Base-by-base conservation (phyloP, 441 rosid genomes). In the Croton setiger region DNA sequence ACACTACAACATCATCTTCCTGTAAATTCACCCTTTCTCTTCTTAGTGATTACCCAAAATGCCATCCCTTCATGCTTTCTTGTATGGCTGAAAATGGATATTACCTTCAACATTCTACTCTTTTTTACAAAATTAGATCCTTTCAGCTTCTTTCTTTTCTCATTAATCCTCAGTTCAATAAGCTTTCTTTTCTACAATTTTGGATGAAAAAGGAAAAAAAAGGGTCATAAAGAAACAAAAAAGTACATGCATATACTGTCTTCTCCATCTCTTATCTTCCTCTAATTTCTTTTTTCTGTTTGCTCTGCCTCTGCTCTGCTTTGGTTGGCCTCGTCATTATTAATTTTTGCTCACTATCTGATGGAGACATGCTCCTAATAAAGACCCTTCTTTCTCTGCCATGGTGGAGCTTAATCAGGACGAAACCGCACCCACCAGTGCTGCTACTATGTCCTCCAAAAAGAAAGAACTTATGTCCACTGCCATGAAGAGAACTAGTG, bases 401-500 rank as follows among this genome's bases (percentile, higher is more conserved):
- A 77, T 85, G 84, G 81, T 66, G 75, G 85, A 76, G 66, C 68
- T 68, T 80, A 60, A 66, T 76, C 69, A 72, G 82, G 66, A 80
- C 33, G 72, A 79, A 77, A 69, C 76, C 69, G 80, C 73, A 69
- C 63, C 76, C 69, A 5, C 75, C 33, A 69, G 5, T 20, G 51
- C 69, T 77, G 36, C 74, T 83, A 81, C 66, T 80, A 90, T 84
- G 93, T 76, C 85, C 62, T 71, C 85, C 49, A 86, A 80, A 79
- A 88, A 89, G 83, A 84, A 89, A 79, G 97, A 90, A 78, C 94
- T 86, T 81, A 74, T 86, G 70, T 84, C 97, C 59, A 69, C 96
- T 69, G 97, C 85, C 67, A 91, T 92, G 99, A 90, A 88, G 83
- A 86, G 99, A 87, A 94, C 99, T 68, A 92, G 89, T 75, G 97